Evolutionary conservation across 1,139 yeast genomes (phyloP).

Genomic region (Candida tetrigidarum): DNA sequence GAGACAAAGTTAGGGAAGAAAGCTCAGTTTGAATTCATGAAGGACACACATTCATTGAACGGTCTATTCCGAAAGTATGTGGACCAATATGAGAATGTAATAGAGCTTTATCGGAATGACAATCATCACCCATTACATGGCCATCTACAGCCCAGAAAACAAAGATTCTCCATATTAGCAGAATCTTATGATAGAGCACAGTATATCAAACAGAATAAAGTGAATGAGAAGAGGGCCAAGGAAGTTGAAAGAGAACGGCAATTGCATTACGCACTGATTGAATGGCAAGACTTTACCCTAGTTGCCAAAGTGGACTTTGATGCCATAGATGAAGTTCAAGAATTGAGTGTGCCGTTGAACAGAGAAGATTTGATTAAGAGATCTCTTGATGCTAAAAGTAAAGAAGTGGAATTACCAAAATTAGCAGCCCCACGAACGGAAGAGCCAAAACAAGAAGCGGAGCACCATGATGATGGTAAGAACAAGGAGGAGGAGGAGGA

Average conservation of each 20-base stretch:
- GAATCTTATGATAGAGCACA: conserved; percentile 63
- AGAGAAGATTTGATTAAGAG: conserved; percentile 64
- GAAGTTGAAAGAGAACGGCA: conserved; percentile 37
- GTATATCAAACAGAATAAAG: conserved; percentile 42
- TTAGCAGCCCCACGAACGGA: conserved; percentile 4
- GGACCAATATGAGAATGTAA: conserved; percentile 56
- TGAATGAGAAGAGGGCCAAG: conserved; percentile 33
- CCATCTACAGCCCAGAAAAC: conserved; percentile 12
- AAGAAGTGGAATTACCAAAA: conserved; percentile 22
- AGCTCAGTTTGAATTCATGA: conserved; percentile 72
- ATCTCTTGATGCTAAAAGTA: conserved; percentile 49
- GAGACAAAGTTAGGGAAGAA: conserved; percentile 41
- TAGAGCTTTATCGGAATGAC: conserved; percentile 22
- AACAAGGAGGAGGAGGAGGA: conserved; percentile 24
- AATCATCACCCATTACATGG: conserved; percentile 14
- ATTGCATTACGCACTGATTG: conserved; percentile 71
- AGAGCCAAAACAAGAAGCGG: conserved; percentile 17
- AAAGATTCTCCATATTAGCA: conserved; percentile 35
- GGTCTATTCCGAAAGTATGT: conserved; percentile 53
- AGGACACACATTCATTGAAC: conserved; percentile 64
- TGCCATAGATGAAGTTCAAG: conserved; percentile 64
- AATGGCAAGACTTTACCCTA: conserved; percentile 84
- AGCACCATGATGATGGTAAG: conserved; percentile 20
- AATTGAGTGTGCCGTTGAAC: conserved; percentile 63
- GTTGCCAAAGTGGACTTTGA: conserved; percentile 73